Evolutionary conservation across 495 filamentous ascomycete species (phyloP), one percentile per base, ranked within the genome.

Genomic region (Xylaria scruposa): DNA sequence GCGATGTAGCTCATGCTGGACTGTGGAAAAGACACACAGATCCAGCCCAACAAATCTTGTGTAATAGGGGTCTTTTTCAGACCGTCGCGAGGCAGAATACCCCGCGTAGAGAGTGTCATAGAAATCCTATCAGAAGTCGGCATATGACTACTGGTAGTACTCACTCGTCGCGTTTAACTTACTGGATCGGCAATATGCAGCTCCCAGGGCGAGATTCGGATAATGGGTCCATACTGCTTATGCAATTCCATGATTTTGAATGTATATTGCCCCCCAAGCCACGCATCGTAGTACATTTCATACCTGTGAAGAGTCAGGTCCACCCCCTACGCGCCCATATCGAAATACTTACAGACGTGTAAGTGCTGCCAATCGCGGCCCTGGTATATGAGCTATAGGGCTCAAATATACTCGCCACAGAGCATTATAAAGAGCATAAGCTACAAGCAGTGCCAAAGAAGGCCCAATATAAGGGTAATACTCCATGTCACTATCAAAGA

Each of bases 211-310:
- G 73, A 80, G 70, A 83, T 83, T 4, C 82, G 71, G 38, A 83
- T 71, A 24, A 83, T 80, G 31, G 81, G 82, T 76, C 80, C 80
- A 66, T 81, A 81, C 42, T 81, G 80, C 76, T 85, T 74, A 70
- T 89, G 87, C 84, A 88, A 83, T 15, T 80, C 73, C 56, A 82
- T 73, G 40, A 89, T 83, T 53, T 83, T 73, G 68, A 77, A 82
- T 12, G 82, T 80, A 70, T 86, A 89, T 67, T 78, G 75, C 1
- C 85, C 86, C 6, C 77, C 73, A 10, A 79, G 75, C 44, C 85
- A 71, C 19, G 87, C 72, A 63, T 89, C 85, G 62, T 85, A 84
- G 72, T 86, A 89, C 47, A 84, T 84, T 56, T 89, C 88, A 38
- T 67, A 67, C n/a, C 64, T 65, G 29, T 49, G 15, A 31, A 21